Conservation (phyloP, 768 basidiomycete species). For the Leucocoprinus sp. region DNA sequence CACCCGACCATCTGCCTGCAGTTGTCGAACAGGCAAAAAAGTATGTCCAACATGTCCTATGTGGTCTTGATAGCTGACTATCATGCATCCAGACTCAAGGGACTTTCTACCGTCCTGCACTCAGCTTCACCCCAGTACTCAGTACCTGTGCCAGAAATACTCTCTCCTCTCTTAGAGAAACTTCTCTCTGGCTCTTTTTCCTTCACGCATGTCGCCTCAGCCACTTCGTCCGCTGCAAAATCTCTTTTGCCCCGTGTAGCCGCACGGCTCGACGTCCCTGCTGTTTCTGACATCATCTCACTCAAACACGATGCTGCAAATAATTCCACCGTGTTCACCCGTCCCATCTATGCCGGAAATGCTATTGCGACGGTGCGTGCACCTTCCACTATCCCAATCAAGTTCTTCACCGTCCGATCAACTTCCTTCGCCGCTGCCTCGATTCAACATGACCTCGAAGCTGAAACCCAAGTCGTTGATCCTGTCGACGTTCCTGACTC, state of each 20-base stretch:
- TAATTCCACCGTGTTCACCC: slow-evolving; percentile 77
- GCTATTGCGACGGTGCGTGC: slow-evolving; percentile 90
- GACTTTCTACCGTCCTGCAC: slow-evolving; percentile 59
- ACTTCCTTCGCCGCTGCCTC: slow-evolving; percentile 78
- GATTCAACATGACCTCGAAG: slow-evolving; percentile 42
- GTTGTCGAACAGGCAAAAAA: slow-evolving; percentile 75
- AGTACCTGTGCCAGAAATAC: slow-evolving; percentile 61
- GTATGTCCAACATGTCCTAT: slow-evolving; percentile 31
- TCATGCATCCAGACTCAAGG: slow-evolving; percentile 45
- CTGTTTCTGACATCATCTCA: slow-evolving; percentile 85
- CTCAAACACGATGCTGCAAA: slow-evolving; percentile 64
- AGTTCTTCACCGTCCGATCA: slow-evolving; percentile 91
- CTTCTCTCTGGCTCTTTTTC: slow-evolving; percentile 52
- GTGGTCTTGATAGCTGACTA: slow-evolving; percentile 7
- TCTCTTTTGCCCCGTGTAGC: slow-evolving; percentile 90
- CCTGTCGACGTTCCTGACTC: slow-evolving; percentile 54
- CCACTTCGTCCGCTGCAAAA: slow-evolving; percentile 89
- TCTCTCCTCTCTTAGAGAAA: slow-evolving; percentile 78
- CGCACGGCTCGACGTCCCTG: slow-evolving; percentile 80
- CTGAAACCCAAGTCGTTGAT: slow-evolving; percentile 53
- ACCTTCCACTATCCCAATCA: slow-evolving; percentile 66
- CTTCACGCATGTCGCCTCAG: slow-evolving; percentile 88
- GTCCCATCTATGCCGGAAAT: slow-evolving; percentile 97
- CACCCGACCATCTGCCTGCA: slow-evolving; percentile 52
- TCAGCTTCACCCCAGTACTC: slow-evolving; percentile 64